These are phyloP conservation scores for Apiospora saccharicola DNA, from an alignment of 2,329 filamentous ascomycete genomes.

Conservation along the genomic window DNA sequence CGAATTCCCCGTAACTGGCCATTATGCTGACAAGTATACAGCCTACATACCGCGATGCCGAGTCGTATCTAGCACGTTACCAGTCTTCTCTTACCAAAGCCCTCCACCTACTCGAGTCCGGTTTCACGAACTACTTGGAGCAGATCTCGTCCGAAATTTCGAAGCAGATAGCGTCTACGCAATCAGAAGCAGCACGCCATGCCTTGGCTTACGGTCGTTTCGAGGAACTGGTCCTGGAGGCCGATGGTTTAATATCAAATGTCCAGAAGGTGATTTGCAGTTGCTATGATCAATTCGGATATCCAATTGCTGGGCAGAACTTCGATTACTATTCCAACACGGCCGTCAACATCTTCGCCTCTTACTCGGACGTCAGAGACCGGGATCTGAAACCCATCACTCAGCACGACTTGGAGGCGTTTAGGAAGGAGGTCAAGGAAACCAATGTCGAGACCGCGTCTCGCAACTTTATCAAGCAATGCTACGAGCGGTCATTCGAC, in stretches of 20 bases:
- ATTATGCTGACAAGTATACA: constrained; percentile 41
- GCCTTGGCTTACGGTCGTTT: constrained; percentile 68
- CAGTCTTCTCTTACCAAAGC: constrained; percentile 77
- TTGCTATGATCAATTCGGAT: constrained; percentile 61
- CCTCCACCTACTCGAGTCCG: constrained; percentile 67
- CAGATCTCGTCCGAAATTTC: constrained; percentile 62
- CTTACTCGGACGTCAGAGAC: constrained; percentile 61
- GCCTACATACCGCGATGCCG: constrained; percentile 85
- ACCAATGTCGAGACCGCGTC: constrained; percentile 61
- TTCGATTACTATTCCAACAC: constrained; percentile 62
- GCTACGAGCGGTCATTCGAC: constrained; percentile 64
- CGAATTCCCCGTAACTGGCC: neutral
- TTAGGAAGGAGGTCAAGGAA: constrained; percentile 59
- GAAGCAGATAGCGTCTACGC: constrained; percentile 60
- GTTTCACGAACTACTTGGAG: constrained; percentile 60
- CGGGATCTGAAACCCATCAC: constrained; percentile 60
- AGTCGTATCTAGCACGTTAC: constrained; percentile 88
- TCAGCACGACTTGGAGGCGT: constrained; percentile 62
- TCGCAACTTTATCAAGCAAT: constrained; percentile 66
- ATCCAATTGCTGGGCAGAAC: constrained; percentile 51
- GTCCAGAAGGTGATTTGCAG: constrained; percentile 59
- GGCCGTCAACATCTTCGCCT: constrained; percentile 60
- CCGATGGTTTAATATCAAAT: constrained; percentile 63
- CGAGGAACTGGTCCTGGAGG: constrained; percentile 64
- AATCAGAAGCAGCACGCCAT: constrained; percentile 66